Evolutionary conservation across 225 moss, liverwort and hornwort species (phyloP), one percentile per base, ranked within the genome.

Genomic region (Anthoceros angustus): DNA sequence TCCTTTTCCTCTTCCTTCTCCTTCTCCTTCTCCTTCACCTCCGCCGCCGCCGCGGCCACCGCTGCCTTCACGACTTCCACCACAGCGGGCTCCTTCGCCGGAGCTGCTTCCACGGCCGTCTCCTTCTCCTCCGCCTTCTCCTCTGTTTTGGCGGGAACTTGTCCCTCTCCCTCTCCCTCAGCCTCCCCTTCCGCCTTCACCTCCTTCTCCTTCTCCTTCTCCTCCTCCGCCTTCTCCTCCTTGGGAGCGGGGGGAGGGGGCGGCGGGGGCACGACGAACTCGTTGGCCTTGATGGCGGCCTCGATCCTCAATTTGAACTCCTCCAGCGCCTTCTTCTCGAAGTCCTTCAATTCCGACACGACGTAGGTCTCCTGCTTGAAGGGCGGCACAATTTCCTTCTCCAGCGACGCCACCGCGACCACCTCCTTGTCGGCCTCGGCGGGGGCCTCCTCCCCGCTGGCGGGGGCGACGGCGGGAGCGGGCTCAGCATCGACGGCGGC

Each of bases 351-450:
- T 23, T 83, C 83, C 9, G 68, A 61, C 1, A 79, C 73, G 7
- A 74, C 41, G 69, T 83, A 75, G 8, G 75, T 80, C 73, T 83
- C 83, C 42, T 80, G 80, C 67, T 80, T 80, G 75, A 80, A 83
- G 3, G 66, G 62, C 5, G 73, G 73, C 63, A 73, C 68, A 68
- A 67, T 77, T 39, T 77, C 70, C 11, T 77, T 73, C 5, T 70
- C 70, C 9, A 71, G 73, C 25, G 73, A 2, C 18, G 23, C 50
- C 32, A 9, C 50, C 38, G 68, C 50, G 18, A 21, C 68, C 49
- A 50, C 14, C 25, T 68, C 46, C 5, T 20, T 46, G 11, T 16
- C 67, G 46, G 43, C 67, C 41, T 18, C 24, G 55, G 55, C 55
- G 18, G 55, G 46, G 46, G 2, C 46, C 14, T 18, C 12, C 14